These are phyloP conservation scores for Wickerhamomyces chambardii DNA, from an alignment of 805 yeast species.

Conservation along the genomic window DNA sequence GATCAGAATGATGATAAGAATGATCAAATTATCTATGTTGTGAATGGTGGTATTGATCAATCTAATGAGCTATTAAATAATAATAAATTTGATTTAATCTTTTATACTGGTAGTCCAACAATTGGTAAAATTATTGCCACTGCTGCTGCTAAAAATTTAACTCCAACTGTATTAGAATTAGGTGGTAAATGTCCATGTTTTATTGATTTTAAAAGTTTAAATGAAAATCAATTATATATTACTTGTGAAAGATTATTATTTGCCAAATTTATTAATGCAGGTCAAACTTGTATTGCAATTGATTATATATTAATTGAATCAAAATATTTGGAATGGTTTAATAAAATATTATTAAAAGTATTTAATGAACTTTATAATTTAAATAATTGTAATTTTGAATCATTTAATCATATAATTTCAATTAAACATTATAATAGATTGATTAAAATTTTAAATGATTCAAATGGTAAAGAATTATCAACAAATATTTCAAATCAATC, in stretches of 20 bases:
- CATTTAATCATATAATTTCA: constrained; percentile 56
- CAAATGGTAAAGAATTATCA: constrained; percentile 35
- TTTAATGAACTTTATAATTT: constrained; percentile 23
- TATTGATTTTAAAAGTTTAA: constrained; percentile 42
- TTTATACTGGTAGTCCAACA: constrained; percentile 73
- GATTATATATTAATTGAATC: constrained; percentile 65
- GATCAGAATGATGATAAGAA: no score
- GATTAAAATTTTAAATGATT: constrained; percentile 27
- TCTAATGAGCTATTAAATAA: constrained; percentile 47
- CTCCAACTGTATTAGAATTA: constrained; percentile 75
- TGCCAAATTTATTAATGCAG: constrained; percentile 75
- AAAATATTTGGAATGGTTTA: constrained; percentile 36
- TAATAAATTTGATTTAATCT: constrained; percentile 66
- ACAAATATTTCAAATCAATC: constrained; percentile 23
- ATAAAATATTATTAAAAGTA: constrained; percentile 32
- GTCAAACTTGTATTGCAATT: constrained; percentile 88
- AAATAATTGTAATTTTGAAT: constrained; percentile 20
- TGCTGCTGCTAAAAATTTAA: constrained; percentile 78
- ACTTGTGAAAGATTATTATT: constrained; percentile 61
- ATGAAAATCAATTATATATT: constrained; percentile 30
- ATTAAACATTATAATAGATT: constrained; percentile 42
- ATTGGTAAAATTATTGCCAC: constrained; percentile 74
- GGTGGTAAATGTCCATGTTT: constrained; percentile 93
- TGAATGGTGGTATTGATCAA: constrained; percentile 61
- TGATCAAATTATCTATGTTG: constrained; percentile 47